phyloP scores from a whole-genome alignment of 179 eudicot species.

The Drosera spatulata region DNA sequence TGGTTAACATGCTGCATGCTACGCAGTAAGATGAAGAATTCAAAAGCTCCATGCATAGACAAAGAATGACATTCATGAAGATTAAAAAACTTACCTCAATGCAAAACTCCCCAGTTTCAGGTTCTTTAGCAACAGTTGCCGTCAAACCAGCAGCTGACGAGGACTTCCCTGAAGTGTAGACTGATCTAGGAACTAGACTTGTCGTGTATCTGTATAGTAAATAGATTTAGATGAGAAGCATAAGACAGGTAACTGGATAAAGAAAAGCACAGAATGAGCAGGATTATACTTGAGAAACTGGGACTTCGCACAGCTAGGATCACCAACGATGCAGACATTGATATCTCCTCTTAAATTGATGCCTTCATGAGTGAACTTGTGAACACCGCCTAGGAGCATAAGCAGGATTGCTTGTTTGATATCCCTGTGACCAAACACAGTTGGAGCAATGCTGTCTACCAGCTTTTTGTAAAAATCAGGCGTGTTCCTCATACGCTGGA shows the following conservation, averaged over 20 bases:
- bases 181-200: constrained; percentile 84
- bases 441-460: constrained; percentile 88
- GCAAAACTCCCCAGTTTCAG: constrained; percentile 99
- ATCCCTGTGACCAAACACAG: constrained; percentile 94
- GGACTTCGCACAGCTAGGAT: constrained; percentile 99
- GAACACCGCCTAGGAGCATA: constrained; percentile 95
- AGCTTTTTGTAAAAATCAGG: constrained; percentile 94
- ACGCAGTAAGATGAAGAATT: no score
- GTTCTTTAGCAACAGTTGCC: constrained; percentile 98
- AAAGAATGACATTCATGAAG: not conserved
- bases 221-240: constrained; percentile 1
- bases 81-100: constrained; percentile 57
- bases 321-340: constrained; percentile 96
- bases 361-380: constrained; percentile 87
- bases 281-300: constrained; percentile 81
- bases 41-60: not conserved
- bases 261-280: not conserved
- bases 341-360: constrained; percentile 96
- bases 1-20: no score
- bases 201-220: constrained; percentile 56
- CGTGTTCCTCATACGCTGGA: constrained; percentile 71
- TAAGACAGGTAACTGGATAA: not conserved
- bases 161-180: constrained; percentile 95
- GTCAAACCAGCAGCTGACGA: constrained; percentile 99
- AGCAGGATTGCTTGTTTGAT: constrained; percentile 91